Evolutionary conservation across 2,329 filamentous ascomycete species (phyloP).

Genomic region (Alternaria gaisen): DNA sequence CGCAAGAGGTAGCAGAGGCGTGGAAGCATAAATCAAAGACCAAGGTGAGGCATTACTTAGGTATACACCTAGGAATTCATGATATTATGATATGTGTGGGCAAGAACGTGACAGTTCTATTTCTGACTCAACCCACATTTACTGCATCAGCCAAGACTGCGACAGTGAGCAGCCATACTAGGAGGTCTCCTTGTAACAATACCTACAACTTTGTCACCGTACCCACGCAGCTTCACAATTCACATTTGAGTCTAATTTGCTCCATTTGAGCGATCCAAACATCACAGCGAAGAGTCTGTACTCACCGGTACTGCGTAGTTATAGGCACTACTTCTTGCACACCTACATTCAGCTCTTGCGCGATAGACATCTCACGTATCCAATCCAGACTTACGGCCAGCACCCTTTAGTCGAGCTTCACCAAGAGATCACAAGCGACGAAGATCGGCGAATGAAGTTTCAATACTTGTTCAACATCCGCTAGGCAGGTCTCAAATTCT

Average conservation of each 20-base stretch:
- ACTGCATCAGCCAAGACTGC: neutral
- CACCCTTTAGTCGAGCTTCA: neutral
- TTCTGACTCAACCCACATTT: neutral
- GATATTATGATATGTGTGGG: neutral
- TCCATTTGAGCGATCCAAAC: too few species aligned
- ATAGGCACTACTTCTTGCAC: neutral
- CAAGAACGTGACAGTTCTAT: neutral
- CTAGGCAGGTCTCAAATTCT: neutral
- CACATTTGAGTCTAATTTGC: too few species aligned
- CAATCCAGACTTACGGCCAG: neutral
- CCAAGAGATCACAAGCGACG: neutral
- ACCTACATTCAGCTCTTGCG: neutral
- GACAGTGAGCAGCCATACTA: neutral
- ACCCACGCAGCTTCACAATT: too few species aligned
- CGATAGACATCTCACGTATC: neutral
- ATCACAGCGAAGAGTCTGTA: too few species aligned
- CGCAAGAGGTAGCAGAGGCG: constrained; percentile 5
- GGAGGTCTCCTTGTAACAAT: too few species aligned
- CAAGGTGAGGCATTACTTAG: neutral
- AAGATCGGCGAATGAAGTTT: neutral
- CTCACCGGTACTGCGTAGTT: too few species aligned
- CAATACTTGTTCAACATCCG: neutral
- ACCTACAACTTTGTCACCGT: too few species aligned
- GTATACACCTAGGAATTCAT: neutral
- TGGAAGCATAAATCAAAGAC: neutral